A percentile compares a stretch with the other conserved stretches of the same genome.
Conservation (phyloP, 805 yeast genomes). For the Starmerella scarabaei region DNA sequence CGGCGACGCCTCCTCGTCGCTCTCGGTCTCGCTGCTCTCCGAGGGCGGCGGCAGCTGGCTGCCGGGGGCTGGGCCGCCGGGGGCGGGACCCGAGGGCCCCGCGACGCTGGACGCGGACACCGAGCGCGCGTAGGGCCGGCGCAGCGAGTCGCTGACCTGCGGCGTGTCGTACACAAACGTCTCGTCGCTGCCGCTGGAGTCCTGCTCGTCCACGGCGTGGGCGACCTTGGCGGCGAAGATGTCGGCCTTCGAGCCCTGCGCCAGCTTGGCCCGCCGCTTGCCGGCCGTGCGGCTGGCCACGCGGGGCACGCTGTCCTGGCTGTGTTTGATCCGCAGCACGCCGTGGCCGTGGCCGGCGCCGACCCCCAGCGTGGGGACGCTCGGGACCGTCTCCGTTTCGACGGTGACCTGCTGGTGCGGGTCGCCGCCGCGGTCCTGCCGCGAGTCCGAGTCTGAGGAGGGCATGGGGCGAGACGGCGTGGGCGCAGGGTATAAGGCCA, state of each 20-base stretch:
- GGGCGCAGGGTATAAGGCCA: neutral
- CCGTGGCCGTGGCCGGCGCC: conserved; percentile 12
- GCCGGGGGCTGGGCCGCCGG: neutral
- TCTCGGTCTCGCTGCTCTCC: neutral
- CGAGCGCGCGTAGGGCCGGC: conserved; percentile 19
- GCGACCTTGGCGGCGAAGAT: conserved; percentile 91
- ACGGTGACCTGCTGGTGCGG: conserved; percentile 30
- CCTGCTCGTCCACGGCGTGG: conserved; percentile 70
- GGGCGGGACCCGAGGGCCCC: neutral
- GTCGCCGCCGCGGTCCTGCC: neutral
- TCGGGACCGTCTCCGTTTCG: conserved; percentile 50
- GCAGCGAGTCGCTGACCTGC: conserved; percentile 17
- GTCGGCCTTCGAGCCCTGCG: conserved; percentile 63
- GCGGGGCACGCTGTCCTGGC: conserved; percentile 23
- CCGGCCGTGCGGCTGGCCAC: conserved; percentile 20
- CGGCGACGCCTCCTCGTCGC: neutral
- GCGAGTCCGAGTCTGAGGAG: neutral
- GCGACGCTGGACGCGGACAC: conserved; percentile 8
- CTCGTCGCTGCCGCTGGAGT: conserved; percentile 77
- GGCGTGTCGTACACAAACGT: conserved; percentile 81
- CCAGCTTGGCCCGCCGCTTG: conserved; percentile 30
- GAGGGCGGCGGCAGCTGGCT: neutral
- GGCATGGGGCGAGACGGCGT: neutral
- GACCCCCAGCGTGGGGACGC: conserved; percentile 31
- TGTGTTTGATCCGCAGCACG: conserved; percentile 20